These are phyloP conservation scores for Magnaporthiopsis rhizophila DNA, from an alignment of 2,329 filamentous ascomycete genomes.

Conservation along the genomic window DNA sequence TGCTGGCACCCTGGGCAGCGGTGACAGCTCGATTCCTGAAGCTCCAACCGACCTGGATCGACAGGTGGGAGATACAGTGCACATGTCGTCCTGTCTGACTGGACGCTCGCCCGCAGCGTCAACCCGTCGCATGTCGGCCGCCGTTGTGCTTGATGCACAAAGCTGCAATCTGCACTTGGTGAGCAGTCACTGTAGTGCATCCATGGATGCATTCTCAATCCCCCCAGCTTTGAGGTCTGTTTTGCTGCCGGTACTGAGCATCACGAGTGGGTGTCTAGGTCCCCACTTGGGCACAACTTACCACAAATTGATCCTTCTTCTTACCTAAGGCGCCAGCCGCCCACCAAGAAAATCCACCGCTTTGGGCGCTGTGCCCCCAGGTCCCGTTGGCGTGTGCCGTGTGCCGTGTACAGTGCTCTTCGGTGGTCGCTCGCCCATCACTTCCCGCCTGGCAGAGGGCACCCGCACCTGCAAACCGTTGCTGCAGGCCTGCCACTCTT, in stretches of 20 bases:
- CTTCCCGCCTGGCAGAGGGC: background rate
- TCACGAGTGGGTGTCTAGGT: background rate
- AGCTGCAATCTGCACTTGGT: background rate
- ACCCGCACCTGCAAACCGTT: background rate
- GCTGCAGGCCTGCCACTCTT: conserved; percentile 3
- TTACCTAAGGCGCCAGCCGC: background rate
- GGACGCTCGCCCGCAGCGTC: background rate
- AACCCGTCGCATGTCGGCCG: background rate
- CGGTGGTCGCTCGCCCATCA: background rate
- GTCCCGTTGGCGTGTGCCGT: no score
- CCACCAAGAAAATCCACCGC: background rate
- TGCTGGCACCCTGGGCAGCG: background rate
- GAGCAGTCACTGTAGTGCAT: background rate
- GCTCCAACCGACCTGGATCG: no score
- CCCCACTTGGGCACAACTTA: background rate
- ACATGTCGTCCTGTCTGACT: background rate
- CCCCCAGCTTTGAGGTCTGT: background rate
- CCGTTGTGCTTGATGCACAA: no score
- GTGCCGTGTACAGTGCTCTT: background rate
- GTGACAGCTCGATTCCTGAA: background rate
- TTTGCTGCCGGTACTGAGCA: background rate
- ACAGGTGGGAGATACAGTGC: background rate
- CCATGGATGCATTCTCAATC: background rate
- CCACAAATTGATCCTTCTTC: background rate
- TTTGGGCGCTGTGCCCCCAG: background rate